phyloP scores from a whole-genome alignment of 2,329 filamentous ascomycete genomes.

The Aspergillus sp. region DNA sequence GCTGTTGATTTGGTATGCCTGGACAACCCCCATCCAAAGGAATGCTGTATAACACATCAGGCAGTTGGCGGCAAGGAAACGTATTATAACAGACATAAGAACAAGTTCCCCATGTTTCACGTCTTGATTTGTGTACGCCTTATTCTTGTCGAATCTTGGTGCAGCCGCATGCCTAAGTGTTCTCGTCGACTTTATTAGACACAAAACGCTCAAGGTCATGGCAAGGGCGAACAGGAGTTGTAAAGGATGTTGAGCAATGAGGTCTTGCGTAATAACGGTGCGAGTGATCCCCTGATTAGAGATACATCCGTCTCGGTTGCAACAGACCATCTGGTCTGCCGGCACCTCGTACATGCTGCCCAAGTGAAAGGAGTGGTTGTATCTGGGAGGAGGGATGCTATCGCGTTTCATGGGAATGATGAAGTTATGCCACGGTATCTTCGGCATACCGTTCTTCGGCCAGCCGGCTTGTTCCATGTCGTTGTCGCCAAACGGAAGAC shows the following conservation, averaged over 20 bases:
- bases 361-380: neutral
- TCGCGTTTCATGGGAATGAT: conserved; percentile 35
- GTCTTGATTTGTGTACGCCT: neutral
- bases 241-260: neutral
- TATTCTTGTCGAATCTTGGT: neutral
- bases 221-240: neutral
- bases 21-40: neutral
- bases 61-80: no score
- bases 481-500: conserved; percentile 39
- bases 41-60: neutral
- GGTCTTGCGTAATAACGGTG: neutral
- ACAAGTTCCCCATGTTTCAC: neutral
- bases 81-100: neutral
- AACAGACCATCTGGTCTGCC: neutral
- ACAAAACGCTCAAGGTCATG: neutral
- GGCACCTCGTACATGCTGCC: neutral
- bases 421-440: conserved; percentile 42
- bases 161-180: no score
- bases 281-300: neutral
- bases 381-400: neutral
- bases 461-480: conserved; percentile 39
- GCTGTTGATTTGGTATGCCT: neutral
- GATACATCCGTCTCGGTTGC: neutral
- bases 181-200: neutral
- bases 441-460: conserved; percentile 33